phyloP scores from a whole-genome alignment of 345 rosid genomes.

The Erucastrum elatum region DNA sequence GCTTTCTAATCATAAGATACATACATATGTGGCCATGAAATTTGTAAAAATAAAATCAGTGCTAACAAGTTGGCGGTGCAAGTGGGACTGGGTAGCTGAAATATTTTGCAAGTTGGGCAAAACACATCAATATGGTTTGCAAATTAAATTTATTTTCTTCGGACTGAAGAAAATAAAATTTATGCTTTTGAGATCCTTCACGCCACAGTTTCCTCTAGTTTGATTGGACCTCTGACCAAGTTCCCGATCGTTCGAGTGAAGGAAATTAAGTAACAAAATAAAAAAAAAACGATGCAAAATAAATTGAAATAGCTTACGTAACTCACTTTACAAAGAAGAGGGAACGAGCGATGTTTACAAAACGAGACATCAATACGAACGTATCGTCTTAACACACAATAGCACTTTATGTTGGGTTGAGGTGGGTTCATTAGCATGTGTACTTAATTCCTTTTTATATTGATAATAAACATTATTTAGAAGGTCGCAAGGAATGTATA shows the following conservation, averaged over 20 bases:
- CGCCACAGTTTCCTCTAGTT: neutral
- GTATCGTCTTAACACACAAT: neutral
- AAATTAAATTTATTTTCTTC: conserved; percentile 17
- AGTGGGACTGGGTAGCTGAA: conserved; percentile 47
- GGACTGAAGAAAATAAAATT: neutral
- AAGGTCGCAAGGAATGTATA: neutral
- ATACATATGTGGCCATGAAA: conserved; percentile 26
- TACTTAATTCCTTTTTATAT: neutral
- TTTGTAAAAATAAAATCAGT: neutral
- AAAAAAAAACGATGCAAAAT: neutral
- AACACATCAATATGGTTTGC: conserved; percentile 24
- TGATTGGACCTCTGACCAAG: neutral
- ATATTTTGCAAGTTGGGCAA: conserved; percentile 29
- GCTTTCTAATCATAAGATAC: conserved; percentile 26
- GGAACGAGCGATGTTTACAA: neutral
- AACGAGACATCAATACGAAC: neutral
- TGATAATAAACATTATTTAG: neutral
- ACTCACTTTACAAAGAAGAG: neutral
- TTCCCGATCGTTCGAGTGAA: neutral
- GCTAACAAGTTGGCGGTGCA: conserved; percentile 43
- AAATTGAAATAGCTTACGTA: neutral
- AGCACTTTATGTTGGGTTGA: neutral
- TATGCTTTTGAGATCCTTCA: conserved; percentile 26
- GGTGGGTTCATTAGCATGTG: conserved; percentile 8
- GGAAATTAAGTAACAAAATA: neutral